Evolutionary conservation across 139 green algal species (phyloP), one percentile per base, ranked within the genome.

Genomic region (Axilococcus clingmanii): DNA sequence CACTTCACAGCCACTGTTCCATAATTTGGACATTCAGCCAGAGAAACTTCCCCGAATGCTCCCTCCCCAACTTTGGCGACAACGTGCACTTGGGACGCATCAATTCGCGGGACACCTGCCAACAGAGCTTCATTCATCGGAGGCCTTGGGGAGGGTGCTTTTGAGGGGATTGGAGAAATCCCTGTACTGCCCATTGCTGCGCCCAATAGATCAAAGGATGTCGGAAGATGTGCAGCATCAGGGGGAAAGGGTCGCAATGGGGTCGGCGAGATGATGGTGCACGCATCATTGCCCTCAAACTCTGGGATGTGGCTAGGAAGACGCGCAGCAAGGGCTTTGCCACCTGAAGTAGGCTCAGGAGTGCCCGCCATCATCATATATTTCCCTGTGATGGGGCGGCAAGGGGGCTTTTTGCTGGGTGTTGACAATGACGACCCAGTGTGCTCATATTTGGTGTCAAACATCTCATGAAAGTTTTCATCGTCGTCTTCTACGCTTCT

Each of bases 1-100:
- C 80, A 89, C 57, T 91, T 91, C 59, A 91, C 62, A 0, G 82
- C 82, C 3, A 91, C 80, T 3, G 68, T 40, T 48, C 80, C 80
- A 57, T 85, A 88, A 7, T 74, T 75, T 14, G 70, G 57, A 41
- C 70, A 72, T 19, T 74, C 57, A 5, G 74, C 76, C n/a, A 80
- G 58, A 4, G 65, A 82, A 40, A 91, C 82, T 73, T 91, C 80
- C 5, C 82, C 82, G 74, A 91, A 91, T 4, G 63, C 33, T 5
- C 82, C 82, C 65, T 89, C 80, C 12, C 80, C 82, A 47, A 91
- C 86, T 52, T 79, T 76, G 5, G 47, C 44, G 25, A 87, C 50
- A 17, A 82, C 69, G 5, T 41, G 63, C 4, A 91, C 68, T 40
- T 82, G 58, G 11, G 44, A 27, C 3, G 5, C 33, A 17, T 44